Conservation (phyloP, 148 eudicot genomes). For the Silene latifolia region DNA sequence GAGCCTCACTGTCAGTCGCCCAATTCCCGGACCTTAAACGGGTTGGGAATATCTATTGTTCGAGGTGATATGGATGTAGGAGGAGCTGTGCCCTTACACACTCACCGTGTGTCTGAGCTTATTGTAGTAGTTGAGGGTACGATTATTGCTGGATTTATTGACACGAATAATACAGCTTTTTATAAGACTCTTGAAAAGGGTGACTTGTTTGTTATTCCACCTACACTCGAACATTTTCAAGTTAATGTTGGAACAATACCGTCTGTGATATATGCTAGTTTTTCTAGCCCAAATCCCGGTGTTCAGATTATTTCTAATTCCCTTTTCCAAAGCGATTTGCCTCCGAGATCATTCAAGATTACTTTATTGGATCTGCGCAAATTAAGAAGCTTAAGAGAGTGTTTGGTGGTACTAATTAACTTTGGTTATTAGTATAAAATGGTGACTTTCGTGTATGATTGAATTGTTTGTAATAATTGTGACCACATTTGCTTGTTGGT, state of each 20-base stretch:
- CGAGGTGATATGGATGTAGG: conserved; percentile 8
- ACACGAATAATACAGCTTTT: conserved; percentile 8
- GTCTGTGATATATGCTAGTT: not conserved
- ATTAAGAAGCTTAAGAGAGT: not conserved
- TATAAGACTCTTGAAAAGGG: not conserved
- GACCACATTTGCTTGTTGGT: not conserved
- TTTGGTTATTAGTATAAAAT: no score
- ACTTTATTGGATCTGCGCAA: conserved; percentile 20
- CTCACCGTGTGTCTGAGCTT: not conserved
- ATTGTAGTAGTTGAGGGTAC: conserved; percentile 4
- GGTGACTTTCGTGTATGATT: no score
- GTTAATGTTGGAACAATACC: conserved; percentile 9
- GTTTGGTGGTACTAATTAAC: conserved; percentile 12
- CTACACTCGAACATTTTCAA: conserved; percentile 3
- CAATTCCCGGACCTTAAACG: conserved; percentile 12
- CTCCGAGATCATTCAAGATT: not conserved
- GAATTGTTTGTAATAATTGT: not conserved
- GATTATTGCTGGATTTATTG: conserved; percentile 3
- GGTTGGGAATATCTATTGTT: conserved; percentile 15
- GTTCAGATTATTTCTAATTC: not conserved
- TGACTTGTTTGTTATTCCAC: conserved; percentile 11
- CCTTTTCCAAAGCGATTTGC: not conserved
- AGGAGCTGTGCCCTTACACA: not conserved
- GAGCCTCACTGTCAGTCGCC: not conserved
- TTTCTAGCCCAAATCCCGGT: conserved; percentile 6